Conservation (phyloP, 805 yeast genomes). For the Metschnikowia matae region DNA sequence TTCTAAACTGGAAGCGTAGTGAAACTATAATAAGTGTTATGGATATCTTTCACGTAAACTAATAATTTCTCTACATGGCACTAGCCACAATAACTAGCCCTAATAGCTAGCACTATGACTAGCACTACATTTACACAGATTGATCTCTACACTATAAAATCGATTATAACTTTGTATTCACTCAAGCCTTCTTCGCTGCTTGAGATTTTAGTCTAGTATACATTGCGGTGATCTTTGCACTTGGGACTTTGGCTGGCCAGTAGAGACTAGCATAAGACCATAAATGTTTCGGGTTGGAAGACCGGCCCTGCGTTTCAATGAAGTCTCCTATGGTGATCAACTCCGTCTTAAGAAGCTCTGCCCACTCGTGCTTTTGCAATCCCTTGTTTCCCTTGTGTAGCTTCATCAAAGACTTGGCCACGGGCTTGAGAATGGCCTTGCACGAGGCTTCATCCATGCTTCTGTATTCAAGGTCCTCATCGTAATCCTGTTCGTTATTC, state of each 20-base stretch:
- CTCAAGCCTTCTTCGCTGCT: constrained; percentile 12
- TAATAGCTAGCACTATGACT: no score
- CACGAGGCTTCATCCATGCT: constrained; percentile 77
- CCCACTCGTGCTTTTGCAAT: constrained; percentile 74
- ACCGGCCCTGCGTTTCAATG: constrained; percentile 33
- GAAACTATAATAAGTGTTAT: no score
- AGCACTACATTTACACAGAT: no score
- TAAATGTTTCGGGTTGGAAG: constrained; percentile 54
- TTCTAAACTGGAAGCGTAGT: neutral
- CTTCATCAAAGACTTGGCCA: constrained; percentile 60
- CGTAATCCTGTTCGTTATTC: constrained; percentile 24
- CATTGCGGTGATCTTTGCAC: constrained; percentile 71
- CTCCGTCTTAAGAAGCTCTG: constrained; percentile 62
- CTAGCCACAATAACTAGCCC: no score
- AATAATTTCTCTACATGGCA: no score
- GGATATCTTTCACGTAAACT: no score
- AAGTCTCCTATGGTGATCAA: constrained; percentile 70
- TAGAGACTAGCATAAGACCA: constrained; percentile 82
- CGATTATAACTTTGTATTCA: neutral
- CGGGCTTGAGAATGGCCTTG: constrained; percentile 57
- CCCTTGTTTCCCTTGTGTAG: constrained; percentile 71
- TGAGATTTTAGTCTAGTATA: constrained; percentile 52
- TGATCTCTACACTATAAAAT: no score
- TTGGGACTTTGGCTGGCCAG: constrained; percentile 87
- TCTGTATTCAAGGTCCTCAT: constrained; percentile 51